Base-by-base conservation (phyloP, 192 early-diverging fungal species). In the Coemansia pectinata region DNA sequence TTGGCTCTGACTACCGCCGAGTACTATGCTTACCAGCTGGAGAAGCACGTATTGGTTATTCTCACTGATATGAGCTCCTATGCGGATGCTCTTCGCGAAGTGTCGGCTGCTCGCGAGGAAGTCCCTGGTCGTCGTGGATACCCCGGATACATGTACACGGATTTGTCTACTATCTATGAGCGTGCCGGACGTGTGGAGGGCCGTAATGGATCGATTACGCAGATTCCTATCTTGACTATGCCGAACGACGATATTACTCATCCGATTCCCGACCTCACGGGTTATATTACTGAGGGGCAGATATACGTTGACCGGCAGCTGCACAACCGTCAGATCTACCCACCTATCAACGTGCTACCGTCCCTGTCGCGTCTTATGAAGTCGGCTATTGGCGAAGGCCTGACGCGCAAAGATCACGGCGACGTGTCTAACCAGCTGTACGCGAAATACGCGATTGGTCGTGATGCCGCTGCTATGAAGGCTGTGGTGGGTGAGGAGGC, bases 181-280 rank as follows among this genome's bases (percentile, higher is more conserved):
- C 91, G 97, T 77, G 97, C 96, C 15, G 97, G 97, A 50, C 94
- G 97, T 71, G 97, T 99, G 15, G 91, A 91, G 60, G 97, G 97
- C 62, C 87, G 97, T 63, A 97, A 96, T 83, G 97, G 97, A 59
- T 95, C 93, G 40, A 99, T 99, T 66, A 99, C 97, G 23, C 97
- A 99, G 83, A 98, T 99, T 65, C 97, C 97, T n/a, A 99, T 99
- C 85, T 83, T 99, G 79, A 98, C 97, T 29, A 99, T 99, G 97
- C 97, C 97, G 40, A 99, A 98, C 88, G 97, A 99, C 90, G 95
- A 99, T 87, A 99, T 99, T 69, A 99, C 97, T 39, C 97, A 99
- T 77, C 97, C 97, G 48, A 98, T 99, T 80, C 97, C 97, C 5
- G 97, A 99, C 88, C 91, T 99, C 86, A 99, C 97, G 39, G 97